Conservation (phyloP, 352 stramenopile genomes). For the Pythium guiyangense region DNA sequence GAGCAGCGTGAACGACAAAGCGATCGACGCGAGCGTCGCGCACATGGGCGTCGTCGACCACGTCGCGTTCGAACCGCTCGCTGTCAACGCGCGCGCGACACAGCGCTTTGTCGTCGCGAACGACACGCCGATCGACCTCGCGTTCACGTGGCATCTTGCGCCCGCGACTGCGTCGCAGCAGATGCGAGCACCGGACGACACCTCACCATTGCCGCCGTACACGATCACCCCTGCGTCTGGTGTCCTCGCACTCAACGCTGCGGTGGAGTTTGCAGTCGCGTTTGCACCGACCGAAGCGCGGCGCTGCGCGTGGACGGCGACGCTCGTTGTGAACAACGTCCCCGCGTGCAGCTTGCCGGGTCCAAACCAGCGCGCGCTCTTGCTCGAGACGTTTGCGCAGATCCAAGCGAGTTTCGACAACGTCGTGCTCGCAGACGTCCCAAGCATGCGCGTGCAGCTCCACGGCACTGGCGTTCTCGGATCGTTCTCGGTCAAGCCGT, state of each 20-base stretch:
- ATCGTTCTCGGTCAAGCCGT: conserved; percentile 8
- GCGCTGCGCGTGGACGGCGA: conserved; percentile 24
- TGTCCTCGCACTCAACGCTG: conserved; percentile 32
- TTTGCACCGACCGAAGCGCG: conserved; percentile 31
- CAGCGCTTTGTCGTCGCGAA: conserved; percentile 57
- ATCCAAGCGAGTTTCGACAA: conserved; percentile 8
- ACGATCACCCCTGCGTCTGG: conserved; percentile 31
- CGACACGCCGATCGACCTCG: conserved; percentile 57
- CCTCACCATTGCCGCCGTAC: conserved; percentile 33
- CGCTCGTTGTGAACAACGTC: conserved; percentile 40
- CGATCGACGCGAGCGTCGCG: conserved; percentile 36
- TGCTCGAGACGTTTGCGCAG: conserved; percentile 26
- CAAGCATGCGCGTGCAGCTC: conserved; percentile 6
- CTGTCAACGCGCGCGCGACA: conserved; percentile 21
- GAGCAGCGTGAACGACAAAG: conserved; percentile 33
- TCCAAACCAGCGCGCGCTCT: conserved; percentile 26
- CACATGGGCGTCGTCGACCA: conserved; percentile 43
- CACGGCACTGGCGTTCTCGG: conserved; percentile 10
- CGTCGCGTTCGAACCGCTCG: conserved; percentile 44
- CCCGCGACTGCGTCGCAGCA: background rate
- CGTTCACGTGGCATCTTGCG: conserved; percentile 49
- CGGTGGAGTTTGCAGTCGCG: conserved; percentile 35
- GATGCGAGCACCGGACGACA: background rate
- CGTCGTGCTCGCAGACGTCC: conserved; percentile 4
- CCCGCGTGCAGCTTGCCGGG: conserved; percentile 55